Evolutionary conservation across 2,329 filamentous ascomycete species (phyloP), one percentile per base, ranked within the genome.

Genomic region (Neonectria punicea): DNA sequence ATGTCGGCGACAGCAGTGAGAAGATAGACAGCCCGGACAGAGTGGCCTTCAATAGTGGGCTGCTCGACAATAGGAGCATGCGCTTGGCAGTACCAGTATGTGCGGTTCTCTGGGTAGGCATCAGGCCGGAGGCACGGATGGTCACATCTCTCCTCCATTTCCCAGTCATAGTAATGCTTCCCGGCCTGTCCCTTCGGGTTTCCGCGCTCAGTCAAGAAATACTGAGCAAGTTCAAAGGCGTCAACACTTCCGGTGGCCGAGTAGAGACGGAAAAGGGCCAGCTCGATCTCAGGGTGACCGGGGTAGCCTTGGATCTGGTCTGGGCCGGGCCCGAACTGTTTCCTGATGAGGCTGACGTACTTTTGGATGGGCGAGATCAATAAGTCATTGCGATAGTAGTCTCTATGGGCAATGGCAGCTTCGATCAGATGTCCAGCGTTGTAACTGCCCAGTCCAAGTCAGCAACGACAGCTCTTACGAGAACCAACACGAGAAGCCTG

Each of bases 391-490:
- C 81, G 77, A 70, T 85, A 88, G 46, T 84, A 79, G 3, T 83
- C 76, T n/a, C 81, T 75, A 64, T 90, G 87, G 0, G 87, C 86
- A 4, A 90, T 75, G 2, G 87, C 87, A 1, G 83, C 87, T 75
- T 90, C 88, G 53, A 89, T 88, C 11, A 90, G 76, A 74, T 90
- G 88, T 0, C 88, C 87, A 10, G 83, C 84, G 66, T 89, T 89
- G 71, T 89, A 89, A 64, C 84, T 70, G 25, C 8, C 18, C 16
- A 13, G 14, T n/a, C 44, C 16, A 9, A 49, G 11, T 49, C 30
- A 32, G 30, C 11, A 18, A 20, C 28, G 36, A 20, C n/a, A 18
- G 6, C 39, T 20, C n/a, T 8, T 6, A 18, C 9, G 8, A 50
- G 10, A 34, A 2, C n/a, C 13, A 16, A 20, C 6, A 20, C 49